Evolutionary conservation across 345 rosid species (phyloP).

Genomic region (Kernera saxatilis): DNA sequence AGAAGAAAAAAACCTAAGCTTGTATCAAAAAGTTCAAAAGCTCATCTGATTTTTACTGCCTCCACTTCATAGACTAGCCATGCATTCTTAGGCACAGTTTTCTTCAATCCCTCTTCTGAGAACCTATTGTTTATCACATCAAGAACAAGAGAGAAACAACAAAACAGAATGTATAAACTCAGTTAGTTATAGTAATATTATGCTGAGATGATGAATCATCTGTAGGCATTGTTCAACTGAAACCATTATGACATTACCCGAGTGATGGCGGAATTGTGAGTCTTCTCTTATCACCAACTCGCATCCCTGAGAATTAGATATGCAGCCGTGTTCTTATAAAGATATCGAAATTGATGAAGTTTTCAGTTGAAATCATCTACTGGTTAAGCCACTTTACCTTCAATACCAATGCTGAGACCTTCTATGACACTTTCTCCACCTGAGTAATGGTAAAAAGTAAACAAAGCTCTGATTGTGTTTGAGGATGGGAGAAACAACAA

Average conservation of each 20-base stretch:
- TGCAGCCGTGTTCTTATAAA: not conserved
- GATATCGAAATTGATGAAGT: not conserved
- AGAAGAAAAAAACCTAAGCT: not conserved
- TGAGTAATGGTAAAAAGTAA: not conserved
- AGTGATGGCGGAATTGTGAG: constrained; percentile 67
- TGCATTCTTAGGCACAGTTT: constrained; percentile 58
- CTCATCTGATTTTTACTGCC: constrained; percentile 48
- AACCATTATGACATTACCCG: constrained; percentile 48
- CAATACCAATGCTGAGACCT: constrained; percentile 50
- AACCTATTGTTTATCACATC: constrained; percentile 36
- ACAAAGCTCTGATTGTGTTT: not conserved
- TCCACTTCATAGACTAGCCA: constrained; percentile 75
- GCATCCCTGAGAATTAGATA: constrained; percentile 57
- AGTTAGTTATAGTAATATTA: not conserved
- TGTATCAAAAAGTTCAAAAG: not conserved
- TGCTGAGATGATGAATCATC: not conserved
- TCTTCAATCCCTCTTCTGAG: constrained; percentile 36
- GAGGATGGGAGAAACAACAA: not conserved
- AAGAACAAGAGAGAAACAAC: not conserved
- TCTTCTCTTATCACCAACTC: constrained; percentile 77
- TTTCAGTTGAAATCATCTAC: not conserved
- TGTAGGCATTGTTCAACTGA: not conserved
- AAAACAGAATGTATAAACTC: not conserved
- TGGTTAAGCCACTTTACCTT: constrained; percentile 39
- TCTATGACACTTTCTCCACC: constrained; percentile 39